Conservation (phyloP, 441 rosid species). For the Manihot esculenta region DNA sequence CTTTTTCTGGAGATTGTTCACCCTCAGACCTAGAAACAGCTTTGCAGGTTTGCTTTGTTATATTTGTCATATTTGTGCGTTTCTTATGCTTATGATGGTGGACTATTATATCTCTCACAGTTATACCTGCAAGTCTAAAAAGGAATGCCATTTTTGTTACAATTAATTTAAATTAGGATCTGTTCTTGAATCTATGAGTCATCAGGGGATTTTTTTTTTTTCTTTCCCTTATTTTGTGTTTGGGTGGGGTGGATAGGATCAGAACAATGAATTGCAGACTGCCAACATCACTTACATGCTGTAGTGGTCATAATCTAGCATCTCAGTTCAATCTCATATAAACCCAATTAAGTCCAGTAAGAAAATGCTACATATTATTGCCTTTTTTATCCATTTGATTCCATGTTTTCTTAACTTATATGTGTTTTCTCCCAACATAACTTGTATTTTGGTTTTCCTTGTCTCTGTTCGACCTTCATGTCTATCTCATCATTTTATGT, state of each 20-base stretch:
- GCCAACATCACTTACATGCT: background rate
- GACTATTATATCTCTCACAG: background rate
- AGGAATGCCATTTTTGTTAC: background rate
- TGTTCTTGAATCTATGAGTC: background rate
- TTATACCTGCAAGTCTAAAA: background rate
- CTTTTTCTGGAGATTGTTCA: constrained; percentile 92
- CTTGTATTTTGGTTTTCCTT: background rate
- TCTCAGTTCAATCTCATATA: background rate
- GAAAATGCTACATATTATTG: background rate
- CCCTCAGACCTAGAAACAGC: constrained; percentile 95
- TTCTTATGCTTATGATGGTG: background rate
- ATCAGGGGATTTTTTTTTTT: background rate
- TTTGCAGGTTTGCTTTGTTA: constrained; percentile 67
- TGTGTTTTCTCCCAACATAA: background rate
- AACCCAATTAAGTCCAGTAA: background rate
- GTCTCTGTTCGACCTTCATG: background rate
- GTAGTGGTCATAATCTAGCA: background rate
- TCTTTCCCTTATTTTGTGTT: background rate
- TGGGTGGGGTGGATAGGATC: background rate
- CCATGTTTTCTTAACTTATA: background rate
- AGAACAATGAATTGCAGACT: background rate
- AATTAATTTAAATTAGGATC: background rate
- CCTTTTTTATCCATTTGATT: background rate
- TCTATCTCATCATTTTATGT: background rate
- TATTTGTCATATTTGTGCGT: constrained; percentile 3